These are phyloP conservation scores for Heliamphora exappendiculata DNA, from an alignment of 148 eudicot genomes.

Conservation along the genomic window DNA sequence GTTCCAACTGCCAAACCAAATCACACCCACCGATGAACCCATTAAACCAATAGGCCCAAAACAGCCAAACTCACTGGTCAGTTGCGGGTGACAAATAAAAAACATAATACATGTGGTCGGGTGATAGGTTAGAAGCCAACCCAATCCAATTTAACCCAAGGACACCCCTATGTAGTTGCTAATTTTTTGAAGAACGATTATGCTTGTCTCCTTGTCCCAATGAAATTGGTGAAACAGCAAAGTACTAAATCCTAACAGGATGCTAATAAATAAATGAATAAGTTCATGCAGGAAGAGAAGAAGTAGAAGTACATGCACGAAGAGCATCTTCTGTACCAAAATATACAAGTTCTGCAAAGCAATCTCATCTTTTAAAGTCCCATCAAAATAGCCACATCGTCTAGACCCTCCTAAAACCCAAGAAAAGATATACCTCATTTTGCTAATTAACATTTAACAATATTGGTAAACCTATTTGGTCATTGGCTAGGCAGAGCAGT, in stretches of 20 bases:
- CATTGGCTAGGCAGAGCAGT: neutral
- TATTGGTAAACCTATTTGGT: neutral
- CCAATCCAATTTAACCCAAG: no score
- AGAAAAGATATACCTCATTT: neutral
- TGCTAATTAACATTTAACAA: neutral
- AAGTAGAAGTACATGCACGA: neutral
- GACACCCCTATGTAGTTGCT: no score
- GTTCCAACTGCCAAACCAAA: no score
- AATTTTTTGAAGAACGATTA: no score
- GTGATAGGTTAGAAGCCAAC: no score
- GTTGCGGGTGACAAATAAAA: no score
- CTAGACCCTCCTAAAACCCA: conserved; percentile 2
- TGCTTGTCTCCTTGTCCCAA: neutral
- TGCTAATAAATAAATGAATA: neutral
- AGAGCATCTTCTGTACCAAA: neutral
- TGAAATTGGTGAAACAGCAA: neutral
- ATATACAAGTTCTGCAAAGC: no score
- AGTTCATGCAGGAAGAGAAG: neutral
- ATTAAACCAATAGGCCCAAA: no score
- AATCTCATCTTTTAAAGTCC: neutral
- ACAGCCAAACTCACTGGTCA: no score
- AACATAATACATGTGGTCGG: no score
- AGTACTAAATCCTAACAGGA: neutral
- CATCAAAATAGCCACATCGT: neutral
- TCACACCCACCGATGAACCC: no score